Evolutionary conservation across 179 eudicot genomes (phyloP).

Genomic region (Beta lomatogona): DNA sequence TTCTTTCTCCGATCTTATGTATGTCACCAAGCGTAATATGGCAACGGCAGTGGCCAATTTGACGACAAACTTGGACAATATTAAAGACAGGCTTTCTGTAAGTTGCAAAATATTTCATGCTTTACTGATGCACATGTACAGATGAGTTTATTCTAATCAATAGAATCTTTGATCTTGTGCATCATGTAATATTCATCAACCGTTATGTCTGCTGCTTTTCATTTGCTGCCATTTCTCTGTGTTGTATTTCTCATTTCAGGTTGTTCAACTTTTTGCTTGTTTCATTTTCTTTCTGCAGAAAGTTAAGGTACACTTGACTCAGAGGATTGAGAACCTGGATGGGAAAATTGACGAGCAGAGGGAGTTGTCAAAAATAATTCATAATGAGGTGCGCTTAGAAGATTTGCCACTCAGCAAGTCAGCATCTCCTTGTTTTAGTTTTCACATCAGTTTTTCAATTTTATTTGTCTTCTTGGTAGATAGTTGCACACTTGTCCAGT

Average conservation of each 20-base stretch:
- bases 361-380: slow-evolving; percentile 66
- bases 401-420: slow-evolving; percentile 10
- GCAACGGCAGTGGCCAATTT: slow-evolving; percentile 73
- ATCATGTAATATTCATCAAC: background rate
- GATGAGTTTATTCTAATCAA: background rate
- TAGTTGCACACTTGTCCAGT: slow-evolving; percentile 7
- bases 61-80: slow-evolving; percentile 78
- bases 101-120: slow-evolving; percentile 30
- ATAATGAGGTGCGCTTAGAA: slow-evolving; percentile 51
- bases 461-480: background rate
- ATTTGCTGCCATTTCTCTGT: background rate
- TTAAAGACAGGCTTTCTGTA: slow-evolving; percentile 72
- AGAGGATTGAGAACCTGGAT: slow-evolving; percentile 79
- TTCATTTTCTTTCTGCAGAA: slow-evolving; percentile 44
- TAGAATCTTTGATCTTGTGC: background rate
- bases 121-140: background rate
- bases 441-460: background rate
- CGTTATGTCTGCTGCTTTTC: slow-evolving; percentile 13
- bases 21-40: slow-evolving; percentile 88
- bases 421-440: slow-evolving; percentile 1
- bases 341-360: slow-evolving; percentile 85
- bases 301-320: slow-evolving; percentile 83
- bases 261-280: background rate
- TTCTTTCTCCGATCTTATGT: slow-evolving; percentile 88
- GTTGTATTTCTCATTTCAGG: slow-evolving; percentile 6